These are phyloP conservation scores for Allantophomopsis lycopodina DNA, from an alignment of 2,329 filamentous ascomycete species.

Conservation along the genomic window DNA sequence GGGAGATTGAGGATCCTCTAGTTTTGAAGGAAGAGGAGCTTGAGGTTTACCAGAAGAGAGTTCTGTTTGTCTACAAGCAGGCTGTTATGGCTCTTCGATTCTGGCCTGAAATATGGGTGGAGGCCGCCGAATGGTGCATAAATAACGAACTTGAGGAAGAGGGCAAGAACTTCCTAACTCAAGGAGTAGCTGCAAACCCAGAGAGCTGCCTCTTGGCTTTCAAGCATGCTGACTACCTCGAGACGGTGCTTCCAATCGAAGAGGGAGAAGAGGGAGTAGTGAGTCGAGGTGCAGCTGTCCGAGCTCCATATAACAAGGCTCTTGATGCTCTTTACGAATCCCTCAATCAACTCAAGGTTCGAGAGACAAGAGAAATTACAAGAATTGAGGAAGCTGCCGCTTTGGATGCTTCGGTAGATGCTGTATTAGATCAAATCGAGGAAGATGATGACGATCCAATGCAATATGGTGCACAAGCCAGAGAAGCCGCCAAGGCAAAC, in stretches of 20 bases:
- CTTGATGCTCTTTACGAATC: conserved; percentile 82
- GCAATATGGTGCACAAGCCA: conserved; percentile 17
- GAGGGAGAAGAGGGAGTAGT: conserved; percentile 58
- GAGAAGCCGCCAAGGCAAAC: conserved; percentile 37
- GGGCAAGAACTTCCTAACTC: conserved; percentile 53
- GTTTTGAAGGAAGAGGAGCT: conserved; percentile 74
- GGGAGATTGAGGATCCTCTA: conserved; percentile 88
- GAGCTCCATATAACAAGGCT: conserved; percentile 71
- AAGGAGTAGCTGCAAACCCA: conserved; percentile 80
- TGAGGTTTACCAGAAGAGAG: conserved; percentile 59
- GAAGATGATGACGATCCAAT: conserved; percentile 32
- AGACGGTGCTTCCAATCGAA: conserved; percentile 62
- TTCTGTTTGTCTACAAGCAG: conserved; percentile 87
- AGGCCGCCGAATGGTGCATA: conserved; percentile 87
- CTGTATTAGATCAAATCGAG: conserved; percentile 31
- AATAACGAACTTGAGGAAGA: conserved; percentile 58
- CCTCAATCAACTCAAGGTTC: conserved; percentile 56
- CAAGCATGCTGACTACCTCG: conserved; percentile 78
- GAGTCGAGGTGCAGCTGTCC: conserved; percentile 47
- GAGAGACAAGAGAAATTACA: conserved; percentile 42
- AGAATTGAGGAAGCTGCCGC: conserved; percentile 36
- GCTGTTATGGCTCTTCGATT: conserved; percentile 87
- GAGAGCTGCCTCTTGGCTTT: conserved; percentile 86
- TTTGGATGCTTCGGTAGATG: conserved; percentile 18
- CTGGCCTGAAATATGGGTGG: conserved; percentile 92